Evolutionary conservation across 148 eudicot genomes (phyloP), one percentile per base, ranked within the genome.

Genomic region (Arbutus unedo): DNA sequence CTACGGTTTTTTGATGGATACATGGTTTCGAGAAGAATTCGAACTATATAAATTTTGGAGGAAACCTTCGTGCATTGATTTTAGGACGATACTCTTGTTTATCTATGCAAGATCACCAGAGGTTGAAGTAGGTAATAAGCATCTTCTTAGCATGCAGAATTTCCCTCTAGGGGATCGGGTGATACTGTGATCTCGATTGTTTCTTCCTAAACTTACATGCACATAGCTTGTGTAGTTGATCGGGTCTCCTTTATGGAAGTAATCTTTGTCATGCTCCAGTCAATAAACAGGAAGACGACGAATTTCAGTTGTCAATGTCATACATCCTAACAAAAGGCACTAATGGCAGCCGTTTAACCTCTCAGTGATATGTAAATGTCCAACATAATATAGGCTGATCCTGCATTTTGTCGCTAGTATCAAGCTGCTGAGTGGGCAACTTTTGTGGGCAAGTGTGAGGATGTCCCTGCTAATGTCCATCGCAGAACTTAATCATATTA

Each of bases 181-280:
- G 67, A 60, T 60, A 3, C 31, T 7, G 31, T 60, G 67, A 60
- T 21, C 67, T 60, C 13, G 3, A 18, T 76, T 51, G 15, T 53
- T 31, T 77, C 56, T 6, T 15, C 64, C 49, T 14, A 13, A 2
- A 21, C 54, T 76, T 50, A 76, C 4, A 11, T 50, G 31, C 21
- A 51, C 19, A 76, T 54, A 54, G 62, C 79, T 13, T 50, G 48
- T 53, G 51, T 76, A 9, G 43, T 76, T 76, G 79, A 76, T 53
- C 31, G 6, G 38, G 31, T 60, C 79, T 76, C n/a, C 79, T 23
- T 53, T 47, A 76, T 53, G 13, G 4, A 48, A 31, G 43, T 51
- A 14, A 38, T 53, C 60, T 25, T 53, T 25, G 60, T 45, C 25
- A 13, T 55, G 21, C 43, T 18, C 8, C 51, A 7, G 19, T 19